A percentile compares a stretch with the other conserved stretches of the same genome.
Conservation (phyloP, 2,329 filamentous ascomycete genomes). For the Xylaria sp. region DNA sequence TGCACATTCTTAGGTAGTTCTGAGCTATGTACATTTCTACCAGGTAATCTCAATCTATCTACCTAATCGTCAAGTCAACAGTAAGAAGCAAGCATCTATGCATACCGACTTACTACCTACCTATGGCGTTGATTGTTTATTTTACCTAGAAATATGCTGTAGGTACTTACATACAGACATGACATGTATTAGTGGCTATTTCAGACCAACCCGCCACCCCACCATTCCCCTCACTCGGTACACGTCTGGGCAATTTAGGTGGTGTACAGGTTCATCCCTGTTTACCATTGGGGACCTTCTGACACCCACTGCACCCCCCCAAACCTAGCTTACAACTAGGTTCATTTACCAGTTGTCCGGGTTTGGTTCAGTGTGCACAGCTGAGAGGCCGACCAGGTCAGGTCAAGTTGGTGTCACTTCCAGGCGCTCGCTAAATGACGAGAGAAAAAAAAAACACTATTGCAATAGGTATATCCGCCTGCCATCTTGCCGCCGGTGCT, state of each 20-base stretch:
- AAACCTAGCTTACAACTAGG: not conserved
- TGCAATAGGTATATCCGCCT: not conserved
- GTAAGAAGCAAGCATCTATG: no score
- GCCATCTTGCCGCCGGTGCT: not conserved
- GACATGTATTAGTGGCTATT: slow-evolving; percentile 7
- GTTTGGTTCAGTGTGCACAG: no score
- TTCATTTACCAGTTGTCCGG: no score
- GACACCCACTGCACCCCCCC: not conserved
- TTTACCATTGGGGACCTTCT: slow-evolving; percentile 1
- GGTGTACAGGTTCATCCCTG: slow-evolving; percentile 10
- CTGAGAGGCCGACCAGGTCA: no score
- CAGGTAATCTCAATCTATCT: no score
- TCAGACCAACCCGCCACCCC: slow-evolving; percentile 28
- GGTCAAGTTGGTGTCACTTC: not conserved
- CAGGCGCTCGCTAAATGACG: not conserved
- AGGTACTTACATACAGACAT: no score
- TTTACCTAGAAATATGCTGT: no score
- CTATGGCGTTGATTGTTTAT: no score
- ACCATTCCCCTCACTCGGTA: slow-evolving; percentile 35
- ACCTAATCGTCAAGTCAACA: no score
- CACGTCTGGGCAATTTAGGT: slow-evolving; percentile 9
- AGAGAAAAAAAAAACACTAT: not conserved
- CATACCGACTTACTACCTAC: no score
- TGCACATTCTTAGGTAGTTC: no score
- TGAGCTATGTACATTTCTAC: no score